Conservation (phyloP, 768 basidiomycete species). For the Phylloporus rhodoxanthus region DNA sequence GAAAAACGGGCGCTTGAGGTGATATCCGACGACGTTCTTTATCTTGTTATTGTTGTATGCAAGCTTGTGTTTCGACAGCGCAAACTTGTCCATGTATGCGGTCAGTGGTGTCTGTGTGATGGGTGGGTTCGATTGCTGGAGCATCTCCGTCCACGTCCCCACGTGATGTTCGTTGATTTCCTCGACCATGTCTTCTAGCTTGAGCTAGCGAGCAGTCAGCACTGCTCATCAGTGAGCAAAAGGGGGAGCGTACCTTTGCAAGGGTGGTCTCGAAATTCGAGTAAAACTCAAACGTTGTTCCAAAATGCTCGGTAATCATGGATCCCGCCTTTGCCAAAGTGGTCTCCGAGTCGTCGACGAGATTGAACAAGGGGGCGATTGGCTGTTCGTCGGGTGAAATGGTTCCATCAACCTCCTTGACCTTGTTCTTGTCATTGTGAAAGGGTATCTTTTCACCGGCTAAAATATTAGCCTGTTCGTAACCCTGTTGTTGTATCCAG, state of each 20-base stretch:
- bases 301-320: conserved; percentile 64
- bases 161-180: conserved; percentile 85
- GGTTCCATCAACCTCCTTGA: conserved; percentile 58
- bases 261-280: conserved; percentile 60
- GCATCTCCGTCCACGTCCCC: conserved; percentile 77
- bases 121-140: conserved; percentile 62
- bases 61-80: conserved; percentile 63
- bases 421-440: conserved; percentile 62
- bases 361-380: conserved; percentile 75
- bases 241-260: conserved; percentile 48
- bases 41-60: conserved; percentile 69
- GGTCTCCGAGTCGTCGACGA: conserved; percentile 74
- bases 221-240: background rate
- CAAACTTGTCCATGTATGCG: conserved; percentile 74
- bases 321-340: conserved; percentile 64
- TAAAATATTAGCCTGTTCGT: conserved; percentile 53
- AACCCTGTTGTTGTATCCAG: conserved; percentile 66
- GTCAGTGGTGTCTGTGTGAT: conserved; percentile 65
- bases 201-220: conserved; percentile 38
- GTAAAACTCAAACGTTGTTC: conserved; percentile 78
- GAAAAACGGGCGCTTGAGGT: conserved; percentile 57
- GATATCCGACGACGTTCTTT: conserved; percentile 66
- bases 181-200: conserved; percentile 64
- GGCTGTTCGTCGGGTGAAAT: conserved; percentile 50
- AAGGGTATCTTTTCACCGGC: conserved; percentile 39